Percentiles rank a stretch among this genome's conserved stretches.
Conservation (phyloP, 768 basidiomycete species). For the Tulasnella sp. region DNA sequence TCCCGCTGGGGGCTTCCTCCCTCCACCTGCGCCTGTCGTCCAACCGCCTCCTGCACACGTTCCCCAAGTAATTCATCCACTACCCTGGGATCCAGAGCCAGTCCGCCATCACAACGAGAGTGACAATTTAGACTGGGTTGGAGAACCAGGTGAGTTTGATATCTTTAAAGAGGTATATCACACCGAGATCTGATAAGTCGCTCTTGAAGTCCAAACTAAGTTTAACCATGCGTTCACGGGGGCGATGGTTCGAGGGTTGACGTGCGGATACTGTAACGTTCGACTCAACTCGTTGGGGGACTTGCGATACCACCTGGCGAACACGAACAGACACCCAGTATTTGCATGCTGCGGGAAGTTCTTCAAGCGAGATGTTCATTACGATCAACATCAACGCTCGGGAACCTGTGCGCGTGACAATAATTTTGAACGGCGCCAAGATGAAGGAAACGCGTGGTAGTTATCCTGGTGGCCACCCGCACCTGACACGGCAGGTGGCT, state of each 20-base stretch:
- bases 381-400: too few relatives aligned
- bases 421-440: too few relatives aligned
- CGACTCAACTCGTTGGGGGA: constrained; percentile 1
- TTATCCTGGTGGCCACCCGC: too few relatives aligned
- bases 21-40: background rate
- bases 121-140: background rate
- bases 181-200: background rate
- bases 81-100: background rate
- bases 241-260: background rate
- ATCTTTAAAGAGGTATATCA: background rate
- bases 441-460: too few relatives aligned
- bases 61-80: background rate
- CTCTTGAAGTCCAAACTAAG: background rate
- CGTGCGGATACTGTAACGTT: background rate
- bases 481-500: too few relatives aligned
- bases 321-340: background rate
- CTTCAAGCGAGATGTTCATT: background rate
- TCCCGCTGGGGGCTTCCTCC: background rate
- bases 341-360: background rate
- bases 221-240: background rate
- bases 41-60: background rate
- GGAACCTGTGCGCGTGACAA: too few relatives aligned
- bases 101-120: background rate
- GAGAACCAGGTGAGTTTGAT: background rate
- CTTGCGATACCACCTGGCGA: background rate